These are phyloP conservation scores for Metschnikowia vanudenii DNA, from an alignment of 805 yeast species.

Conservation along the genomic window DNA sequence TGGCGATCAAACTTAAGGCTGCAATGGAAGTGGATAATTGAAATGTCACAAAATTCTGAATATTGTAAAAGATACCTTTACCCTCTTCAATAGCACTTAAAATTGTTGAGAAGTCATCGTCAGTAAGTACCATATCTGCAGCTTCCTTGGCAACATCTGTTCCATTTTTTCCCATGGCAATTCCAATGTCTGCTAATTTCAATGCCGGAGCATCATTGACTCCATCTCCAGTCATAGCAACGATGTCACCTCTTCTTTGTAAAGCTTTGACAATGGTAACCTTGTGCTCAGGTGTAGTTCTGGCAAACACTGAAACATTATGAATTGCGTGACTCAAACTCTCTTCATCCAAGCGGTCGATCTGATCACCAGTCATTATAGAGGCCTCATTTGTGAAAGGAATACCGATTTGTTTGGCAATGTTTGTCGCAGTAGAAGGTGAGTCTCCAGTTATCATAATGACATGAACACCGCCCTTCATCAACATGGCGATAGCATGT, in stretches of 20 bases:
- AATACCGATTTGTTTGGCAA: constrained; percentile 89
- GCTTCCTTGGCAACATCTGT: constrained; percentile 99
- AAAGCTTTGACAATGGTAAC: constrained; percentile 85
- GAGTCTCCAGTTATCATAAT: constrained; percentile 97
- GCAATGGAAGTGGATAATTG: constrained; percentile 96
- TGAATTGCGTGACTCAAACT: constrained; percentile 73
- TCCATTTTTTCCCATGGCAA: constrained; percentile 90
- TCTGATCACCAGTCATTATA: constrained; percentile 80
- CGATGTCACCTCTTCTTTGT: constrained; percentile 88
- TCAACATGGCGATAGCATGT: constrained; percentile 66
- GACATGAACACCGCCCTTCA: constrained; percentile 95
- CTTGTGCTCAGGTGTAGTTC: constrained; percentile 94
- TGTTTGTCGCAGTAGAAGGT: constrained; percentile 79
- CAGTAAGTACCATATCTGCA: constrained; percentile 95
- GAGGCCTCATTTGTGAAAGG: constrained; percentile 64
- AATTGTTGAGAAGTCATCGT: constrained; percentile 94
- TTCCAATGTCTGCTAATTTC: constrained; percentile 93
- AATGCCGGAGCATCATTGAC: constrained; percentile 99
- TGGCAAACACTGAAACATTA: constrained; percentile 85
- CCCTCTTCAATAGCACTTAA: constrained; percentile 95
- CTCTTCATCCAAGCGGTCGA: constrained; percentile 71
- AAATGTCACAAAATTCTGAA: constrained; percentile 91
- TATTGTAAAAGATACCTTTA: constrained; percentile 92
- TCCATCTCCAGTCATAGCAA: constrained; percentile 99
- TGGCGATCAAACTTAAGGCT: constrained; percentile 84